Percentiles rank a stretch among this genome's conserved stretches.
Evolutionary conservation across 306 rosid genomes (phyloP).

Genomic region (Rosa lucieae): DNA sequence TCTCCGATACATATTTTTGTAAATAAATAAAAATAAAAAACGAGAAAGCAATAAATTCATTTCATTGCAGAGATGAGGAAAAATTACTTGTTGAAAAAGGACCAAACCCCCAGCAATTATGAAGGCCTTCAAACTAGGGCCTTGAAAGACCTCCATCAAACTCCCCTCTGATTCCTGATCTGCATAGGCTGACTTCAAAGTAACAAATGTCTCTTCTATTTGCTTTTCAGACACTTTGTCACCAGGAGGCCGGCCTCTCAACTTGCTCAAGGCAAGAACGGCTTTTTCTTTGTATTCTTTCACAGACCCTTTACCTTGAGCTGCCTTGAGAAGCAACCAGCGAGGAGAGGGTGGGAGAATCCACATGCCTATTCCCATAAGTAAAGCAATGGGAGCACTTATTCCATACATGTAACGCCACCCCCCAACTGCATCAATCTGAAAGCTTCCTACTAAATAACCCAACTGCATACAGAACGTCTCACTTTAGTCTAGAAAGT

Average conservation of each 20-base stretch:
- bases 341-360: constrained; percentile 86
- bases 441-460: constrained; percentile 89
- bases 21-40: constrained; percentile 6
- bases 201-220: constrained; percentile 72
- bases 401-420: constrained; percentile 95
- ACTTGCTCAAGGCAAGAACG: constrained; percentile 56
- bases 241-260: constrained; percentile 79
- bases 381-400: constrained; percentile 78
- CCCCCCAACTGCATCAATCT: constrained; percentile 71
- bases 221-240: constrained; percentile 75
- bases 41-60: constrained; percentile 9
- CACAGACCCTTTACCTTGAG: constrained; percentile 77
- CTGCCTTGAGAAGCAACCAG: constrained; percentile 96
- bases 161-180: constrained; percentile 76
- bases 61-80: constrained; percentile 24
- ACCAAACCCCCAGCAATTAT: constrained; percentile 86
- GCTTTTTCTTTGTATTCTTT: constrained; percentile 81
- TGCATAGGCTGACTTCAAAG: constrained; percentile 67
- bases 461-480: constrained; percentile 61
- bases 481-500: constrained; percentile 20
- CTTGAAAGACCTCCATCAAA: constrained; percentile 92
- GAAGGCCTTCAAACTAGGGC: constrained; percentile 90
- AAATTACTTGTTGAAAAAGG: constrained; percentile 86
- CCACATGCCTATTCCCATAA: constrained; percentile 90
- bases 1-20: constrained; percentile 23